phyloP scores from a whole-genome alignment of 2,329 filamentous ascomycete species.

The Ustilaginoidea virens region DNA sequence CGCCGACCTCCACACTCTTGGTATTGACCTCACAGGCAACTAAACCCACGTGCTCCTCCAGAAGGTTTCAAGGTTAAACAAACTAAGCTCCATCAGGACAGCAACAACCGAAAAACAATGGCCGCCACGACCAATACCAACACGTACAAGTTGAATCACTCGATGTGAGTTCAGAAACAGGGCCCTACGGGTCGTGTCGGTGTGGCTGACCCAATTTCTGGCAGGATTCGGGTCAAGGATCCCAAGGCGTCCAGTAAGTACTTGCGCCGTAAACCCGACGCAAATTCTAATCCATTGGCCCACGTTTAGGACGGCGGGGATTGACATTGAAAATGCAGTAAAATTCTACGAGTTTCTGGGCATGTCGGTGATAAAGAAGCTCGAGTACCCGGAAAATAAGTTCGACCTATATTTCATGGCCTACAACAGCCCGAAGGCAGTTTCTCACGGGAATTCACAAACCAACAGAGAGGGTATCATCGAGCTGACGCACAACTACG shows the following conservation, averaged over 20 bases:
- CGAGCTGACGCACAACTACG: constrained; percentile 74
- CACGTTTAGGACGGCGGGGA: not conserved
- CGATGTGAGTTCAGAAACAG: constrained; percentile 44
- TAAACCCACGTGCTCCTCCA: not conserved
- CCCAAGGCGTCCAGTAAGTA: constrained; percentile 61
- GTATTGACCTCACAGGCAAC: constrained; percentile 3
- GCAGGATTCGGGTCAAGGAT: constrained; percentile 86
- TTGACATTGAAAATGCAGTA: constrained; percentile 29
- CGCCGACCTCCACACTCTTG: no score
- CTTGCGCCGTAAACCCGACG: no score
- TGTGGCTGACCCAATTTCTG: constrained; percentile 5
- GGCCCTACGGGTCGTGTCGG: no score
- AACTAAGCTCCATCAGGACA: constrained; percentile 2
- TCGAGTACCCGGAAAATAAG: constrained; percentile 71
- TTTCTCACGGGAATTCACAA: constrained; percentile 53
- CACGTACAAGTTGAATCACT: constrained; percentile 78
- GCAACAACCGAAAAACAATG: constrained; percentile 23
- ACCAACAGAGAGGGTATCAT: constrained; percentile 83
- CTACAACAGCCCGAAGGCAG: constrained; percentile 62
- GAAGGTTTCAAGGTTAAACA: not conserved
- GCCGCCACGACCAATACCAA: constrained; percentile 55
- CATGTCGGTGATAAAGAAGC: constrained; percentile 67
- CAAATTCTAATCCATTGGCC: no score
- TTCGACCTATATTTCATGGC: constrained; percentile 94
- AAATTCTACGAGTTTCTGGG: constrained; percentile 92